Base-by-base conservation (phyloP, 140 eudicot species). In the Senecio squalidus region DNA sequence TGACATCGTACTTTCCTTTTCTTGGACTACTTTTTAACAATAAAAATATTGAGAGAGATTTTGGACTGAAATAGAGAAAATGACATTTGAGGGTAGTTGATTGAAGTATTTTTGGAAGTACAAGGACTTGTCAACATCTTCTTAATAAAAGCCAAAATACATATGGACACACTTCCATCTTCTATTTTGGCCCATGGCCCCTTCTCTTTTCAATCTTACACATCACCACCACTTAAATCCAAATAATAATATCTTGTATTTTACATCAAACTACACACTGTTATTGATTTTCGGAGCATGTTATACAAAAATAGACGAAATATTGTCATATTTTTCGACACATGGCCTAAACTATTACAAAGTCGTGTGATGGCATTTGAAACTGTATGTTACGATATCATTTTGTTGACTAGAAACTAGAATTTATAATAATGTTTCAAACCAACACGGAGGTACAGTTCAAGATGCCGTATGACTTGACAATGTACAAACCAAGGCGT, bases 51-150 rank as follows among this genome's bases (percentile, higher is more conserved):
- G 71, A 45, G 71, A 62, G 58, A 55, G 17, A 31, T 67, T 67
- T 28, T 43, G 72, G 66, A 55, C 66, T 34, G 36, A 44, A 71
- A 71, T 62, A 45, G 25, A 45, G 76, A 71, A 71, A 71, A 62
- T 44, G 71, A 62, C 76, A 71, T 44, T 44, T 24, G 65, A 54
- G 60, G 76, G 71, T 71, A 45, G 71, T 44, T 55, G 66, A 63
- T 62, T 62, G 60, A 44, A 62, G 39, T 11, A n/a, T n/a, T 20
- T n/a, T 38, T 62, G 34, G 60, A 62, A 55, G 71, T 71, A 62
- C 66, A 62, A 62, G 71, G 76, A 62, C 71, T 62, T 55, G 76
- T 71, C 66, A 71, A 71, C 71, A 55, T 71, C 76, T 36, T 53
- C 22, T 4, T 49, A 27, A 36, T 63, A 63, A 14, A 67, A 45